Base-by-base conservation (phyloP, 1,139 yeast genomes). In the Kurtzmaniella quercitrusa region DNA sequence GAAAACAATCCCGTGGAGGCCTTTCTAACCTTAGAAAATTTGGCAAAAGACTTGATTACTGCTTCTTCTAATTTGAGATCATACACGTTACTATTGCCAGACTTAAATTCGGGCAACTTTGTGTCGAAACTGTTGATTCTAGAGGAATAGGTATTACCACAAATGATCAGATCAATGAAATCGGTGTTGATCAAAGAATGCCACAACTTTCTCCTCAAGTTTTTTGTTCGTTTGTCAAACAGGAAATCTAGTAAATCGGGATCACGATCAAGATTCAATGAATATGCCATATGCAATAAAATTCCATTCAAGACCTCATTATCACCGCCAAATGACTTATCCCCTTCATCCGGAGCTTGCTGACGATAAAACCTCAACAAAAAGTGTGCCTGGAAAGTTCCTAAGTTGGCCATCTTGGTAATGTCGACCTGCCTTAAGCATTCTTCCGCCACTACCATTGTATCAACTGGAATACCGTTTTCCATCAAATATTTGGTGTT, bases 371-470 rank as follows among this genome's bases (percentile, higher is more conserved):
- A 49, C 39, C 70, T 55, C 39, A 58, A 45, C 33, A 65, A 42
- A 3, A 65, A 45, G 2, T 66, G 54, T 38, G 73, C 69, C 47
- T 75, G 79, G 37, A 75, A 61, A 8, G 73, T 65, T 1, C 65
- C 63, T 34, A 75, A 48, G 7, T 73, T 67, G 29, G 74, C 67
- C 44, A 71, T 62, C 43, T 70, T 58, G 27, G 69, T 47, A 17
- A 73, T 44, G 29, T 67, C 68, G 51, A 75, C 73, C 45, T 72
- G 73, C 44, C 66, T 62, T 25, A 76, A 53, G 45, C 80, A 75
- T 44, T 63, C 53, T 46, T 73, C 75, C 0, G 80, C 79, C 38
- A 68, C 63, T 24, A 58, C 57, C 15, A 70, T 59, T 18, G 58
- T 59, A n/a, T 69, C 67, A 37, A 63, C 50, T 9, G 65, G 64